phyloP scores from a whole-genome alignment of 2,329 filamentous ascomycete genomes.

The Apiospora sp. region DNA sequence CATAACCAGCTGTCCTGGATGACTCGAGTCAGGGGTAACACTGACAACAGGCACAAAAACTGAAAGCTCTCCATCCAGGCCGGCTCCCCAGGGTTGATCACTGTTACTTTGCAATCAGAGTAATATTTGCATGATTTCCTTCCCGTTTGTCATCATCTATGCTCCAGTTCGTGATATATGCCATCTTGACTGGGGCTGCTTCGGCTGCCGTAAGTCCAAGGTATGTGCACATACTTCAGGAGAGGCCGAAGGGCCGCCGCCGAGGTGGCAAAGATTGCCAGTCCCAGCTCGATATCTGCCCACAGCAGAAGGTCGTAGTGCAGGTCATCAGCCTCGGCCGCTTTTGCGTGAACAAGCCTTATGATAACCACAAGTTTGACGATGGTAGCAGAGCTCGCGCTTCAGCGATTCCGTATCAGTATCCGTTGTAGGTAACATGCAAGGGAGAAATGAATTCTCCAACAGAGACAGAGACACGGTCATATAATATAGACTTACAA shows the following conservation, averaged over 20 bases:
- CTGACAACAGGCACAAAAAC: background rate
- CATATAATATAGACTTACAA: slow-evolving; percentile 37
- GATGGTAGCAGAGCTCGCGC: slow-evolving; percentile 44
- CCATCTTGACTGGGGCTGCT: background rate
- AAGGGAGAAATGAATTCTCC: background rate
- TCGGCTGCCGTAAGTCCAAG: background rate
- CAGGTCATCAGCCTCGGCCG: slow-evolving; percentile 33
- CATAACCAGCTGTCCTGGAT: background rate
- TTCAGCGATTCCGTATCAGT: slow-evolving; percentile 24
- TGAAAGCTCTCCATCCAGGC: too few relatives aligned
- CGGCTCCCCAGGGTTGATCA: background rate
- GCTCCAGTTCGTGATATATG: background rate
- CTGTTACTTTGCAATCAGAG: background rate
- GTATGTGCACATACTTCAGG: slow-evolving; percentile 29
- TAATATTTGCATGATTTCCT: background rate
- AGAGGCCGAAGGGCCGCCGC: slow-evolving; percentile 42
- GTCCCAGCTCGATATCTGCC: slow-evolving; percentile 43
- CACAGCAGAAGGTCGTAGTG: slow-evolving; percentile 44
- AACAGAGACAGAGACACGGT: background rate
- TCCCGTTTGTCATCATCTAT: background rate
- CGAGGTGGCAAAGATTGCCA: slow-evolving; percentile 42
- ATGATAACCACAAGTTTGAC: slow-evolving; percentile 44
- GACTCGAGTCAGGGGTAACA: background rate
- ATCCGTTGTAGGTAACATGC: background rate
- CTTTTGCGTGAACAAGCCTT: slow-evolving; percentile 35